These are phyloP conservation scores for Colletotrichum ledebouriae DNA, from an alignment of 2,329 filamentous ascomycete species.

Conservation along the genomic window DNA sequence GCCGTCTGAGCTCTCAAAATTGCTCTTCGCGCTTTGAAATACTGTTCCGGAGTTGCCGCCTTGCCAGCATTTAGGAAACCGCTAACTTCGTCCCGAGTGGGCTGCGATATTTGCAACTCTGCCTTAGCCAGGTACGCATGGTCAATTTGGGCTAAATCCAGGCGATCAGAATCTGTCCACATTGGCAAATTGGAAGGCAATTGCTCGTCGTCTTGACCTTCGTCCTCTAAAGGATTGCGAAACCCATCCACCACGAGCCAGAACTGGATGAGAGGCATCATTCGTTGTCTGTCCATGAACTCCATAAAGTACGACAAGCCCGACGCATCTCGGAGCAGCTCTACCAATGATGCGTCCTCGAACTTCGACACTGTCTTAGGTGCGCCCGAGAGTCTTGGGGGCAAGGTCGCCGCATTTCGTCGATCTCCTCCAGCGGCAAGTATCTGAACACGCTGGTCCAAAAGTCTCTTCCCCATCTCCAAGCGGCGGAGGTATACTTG, in stretches of 20 bases:
- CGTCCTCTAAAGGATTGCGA: slow-evolving; percentile 90
- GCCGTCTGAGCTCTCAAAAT: slow-evolving; percentile 86
- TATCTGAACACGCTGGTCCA: slow-evolving; percentile 90
- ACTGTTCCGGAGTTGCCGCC: slow-evolving; percentile 82
- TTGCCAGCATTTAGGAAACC: slow-evolving; percentile 84
- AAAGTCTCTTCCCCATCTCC: slow-evolving; percentile 89
- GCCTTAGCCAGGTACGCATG: slow-evolving; percentile 88
- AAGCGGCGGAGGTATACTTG: slow-evolving; percentile 88
- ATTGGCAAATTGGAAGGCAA: slow-evolving; percentile 71
- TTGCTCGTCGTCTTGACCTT: slow-evolving; percentile 77
- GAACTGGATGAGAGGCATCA: slow-evolving; percentile 94
- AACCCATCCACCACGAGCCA: slow-evolving; percentile 99
- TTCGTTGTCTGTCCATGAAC: slow-evolving; percentile 92
- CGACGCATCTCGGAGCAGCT: slow-evolving; percentile 90
- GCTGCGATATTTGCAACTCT: slow-evolving; percentile 82
- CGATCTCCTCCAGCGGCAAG: slow-evolving; percentile 77
- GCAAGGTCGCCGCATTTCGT: slow-evolving; percentile 47
- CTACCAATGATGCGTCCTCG: slow-evolving; percentile 81
- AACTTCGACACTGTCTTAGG: slow-evolving; percentile 65
- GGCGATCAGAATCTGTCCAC: slow-evolving; percentile 87
- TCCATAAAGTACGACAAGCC: slow-evolving; percentile 99
- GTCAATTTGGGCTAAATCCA: slow-evolving; percentile 91
- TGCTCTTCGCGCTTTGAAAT: slow-evolving; percentile 83
- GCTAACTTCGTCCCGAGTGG: slow-evolving; percentile 77
- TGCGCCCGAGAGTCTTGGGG: slow-evolving; percentile 23